Evolutionary conservation across 768 basidiomycete genomes (phyloP), one percentile per base, ranked within the genome.

Genomic region (Mycena metata): DNA sequence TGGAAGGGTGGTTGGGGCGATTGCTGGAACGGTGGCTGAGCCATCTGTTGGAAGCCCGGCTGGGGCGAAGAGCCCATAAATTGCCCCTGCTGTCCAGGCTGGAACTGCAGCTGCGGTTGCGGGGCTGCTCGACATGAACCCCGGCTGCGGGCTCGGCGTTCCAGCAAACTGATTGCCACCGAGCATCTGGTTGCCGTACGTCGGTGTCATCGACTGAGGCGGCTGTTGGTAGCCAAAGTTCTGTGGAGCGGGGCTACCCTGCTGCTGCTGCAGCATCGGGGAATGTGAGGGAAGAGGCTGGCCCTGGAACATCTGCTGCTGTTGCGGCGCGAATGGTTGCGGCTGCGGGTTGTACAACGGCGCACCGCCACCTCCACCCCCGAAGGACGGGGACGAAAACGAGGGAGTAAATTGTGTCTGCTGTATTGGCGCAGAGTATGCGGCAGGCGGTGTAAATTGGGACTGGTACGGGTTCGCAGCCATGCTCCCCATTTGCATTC

Each of bases 261-360:
- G 59, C 26, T 54, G 43, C 35, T 39, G 21, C 39, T 56, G 55
- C 2, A 26, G 17, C 10, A 24, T 35, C 21, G 23, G 30, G 7
- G 36, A 36, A 12, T 36, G 36, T 12, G 36, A 36, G 36, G 61
- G 60, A n/a, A n/a, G n/a, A n/a, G n/a, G n/a, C n/a, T n/a, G n/a
- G n/a, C n/a, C n/a, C 49, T 69, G 67, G 47, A 69, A 67, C 16
- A 61, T 76, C 42, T 56, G 60, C 47, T 80, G 77, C 30, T 24
- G 78, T 74, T 8, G 74, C 60, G 47, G 79, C 74, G 47, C 82
- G 66, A 24, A 83, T 71, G 62, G 82, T 79, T 35, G 79, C 69
- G 55, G 78, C 72, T 62, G 74, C 65, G 60, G 72, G 70, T 69
- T 72, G 64, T 50, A 61, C 51, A 60, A 64, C 24, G 70, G 70